Percentiles rank a stretch among this genome's conserved stretches.
phyloP scores from a whole-genome alignment of 768 basidiomycete genomes.

The Amanita subjunquillea region DNA sequence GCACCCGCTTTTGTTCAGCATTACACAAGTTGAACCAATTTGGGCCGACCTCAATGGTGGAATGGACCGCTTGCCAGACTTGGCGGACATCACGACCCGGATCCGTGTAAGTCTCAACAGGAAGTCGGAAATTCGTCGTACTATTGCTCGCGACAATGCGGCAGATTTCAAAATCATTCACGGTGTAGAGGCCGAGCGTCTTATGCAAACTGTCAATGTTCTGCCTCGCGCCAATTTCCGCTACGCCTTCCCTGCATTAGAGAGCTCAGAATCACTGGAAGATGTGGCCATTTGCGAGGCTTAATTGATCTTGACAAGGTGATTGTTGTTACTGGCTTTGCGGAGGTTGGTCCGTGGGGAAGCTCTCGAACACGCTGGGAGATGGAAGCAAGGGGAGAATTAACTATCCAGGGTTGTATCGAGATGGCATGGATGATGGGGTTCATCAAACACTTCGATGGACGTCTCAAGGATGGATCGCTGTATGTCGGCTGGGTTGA shows the following conservation, averaged over 20 bases:
- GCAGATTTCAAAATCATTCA: conserved; percentile 91
- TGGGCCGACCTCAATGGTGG: conserved; percentile 99
- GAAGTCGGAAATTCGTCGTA: conserved; percentile 88
- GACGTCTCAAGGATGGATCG: conserved; percentile 85
- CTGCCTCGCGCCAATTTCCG: conserved; percentile 98
- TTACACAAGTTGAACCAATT: conserved; percentile 98
- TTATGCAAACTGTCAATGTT: conserved; percentile 86
- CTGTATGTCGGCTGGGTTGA: conserved; percentile 99
- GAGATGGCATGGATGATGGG: conserved; percentile 99
- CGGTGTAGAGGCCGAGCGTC: conserved; percentile 85
- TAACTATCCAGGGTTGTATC: conserved; percentile 95
- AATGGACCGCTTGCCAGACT: conserved; percentile 93
- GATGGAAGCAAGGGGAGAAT: conserved; percentile 97
- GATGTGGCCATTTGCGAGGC: conserved; percentile 77
- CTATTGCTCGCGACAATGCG: conserved; percentile 87
- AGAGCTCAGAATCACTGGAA: conserved; percentile 52
- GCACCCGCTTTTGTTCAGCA: conserved; percentile 98
- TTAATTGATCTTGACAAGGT: conserved; percentile 95
- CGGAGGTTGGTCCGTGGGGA: conserved; percentile 97
- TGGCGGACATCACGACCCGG: conserved; percentile 83
- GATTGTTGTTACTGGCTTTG: conserved; percentile 91
- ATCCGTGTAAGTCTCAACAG: conserved; percentile 75
- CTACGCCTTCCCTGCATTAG: conserved; percentile 88
- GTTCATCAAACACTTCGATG: conserved; percentile 96
- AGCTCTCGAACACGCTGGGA: conserved; percentile 98